Conservation (phyloP, 108 stramenopile genomes). For the Nitzschia sp. region DNA sequence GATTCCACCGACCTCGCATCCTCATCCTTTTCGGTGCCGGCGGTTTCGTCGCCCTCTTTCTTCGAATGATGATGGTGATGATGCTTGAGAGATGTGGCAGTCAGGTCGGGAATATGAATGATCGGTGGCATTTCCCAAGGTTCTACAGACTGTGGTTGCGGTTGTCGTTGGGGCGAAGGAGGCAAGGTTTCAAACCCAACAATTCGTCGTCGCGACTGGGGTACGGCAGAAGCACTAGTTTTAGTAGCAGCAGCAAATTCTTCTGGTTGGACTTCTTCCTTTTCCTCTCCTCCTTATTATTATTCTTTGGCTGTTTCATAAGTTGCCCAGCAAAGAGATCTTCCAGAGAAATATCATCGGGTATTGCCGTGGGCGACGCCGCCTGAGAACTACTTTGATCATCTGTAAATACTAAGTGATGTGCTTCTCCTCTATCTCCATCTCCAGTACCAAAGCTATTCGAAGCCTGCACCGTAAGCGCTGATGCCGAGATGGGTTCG, state of each 20-base stretch:
- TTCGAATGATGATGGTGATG: too few species aligned
- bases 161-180: neutral
- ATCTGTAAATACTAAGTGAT: neutral
- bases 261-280: too few species aligned
- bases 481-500: too few species aligned
- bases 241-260: too few species aligned
- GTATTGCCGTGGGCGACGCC: neutral
- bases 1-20: neutral
- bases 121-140: constrained; percentile 3
- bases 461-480: neutral
- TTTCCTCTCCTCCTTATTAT: too few species aligned
- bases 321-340: neutral
- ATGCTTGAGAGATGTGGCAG: neutral
- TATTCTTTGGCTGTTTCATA: too few species aligned
- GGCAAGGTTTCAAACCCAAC: neutral
- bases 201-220: too few species aligned
- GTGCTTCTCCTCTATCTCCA: too few species aligned
- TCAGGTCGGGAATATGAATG: neutral
- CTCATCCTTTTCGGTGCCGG: neutral
- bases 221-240: too few species aligned
- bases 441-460: too few species aligned
- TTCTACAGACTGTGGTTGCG: neutral
- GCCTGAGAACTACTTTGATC: neutral
- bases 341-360: neutral
- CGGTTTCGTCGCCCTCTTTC: neutral